phyloP scores from a whole-genome alignment of 129 eudicot species.

The Tagetes patula region DNA sequence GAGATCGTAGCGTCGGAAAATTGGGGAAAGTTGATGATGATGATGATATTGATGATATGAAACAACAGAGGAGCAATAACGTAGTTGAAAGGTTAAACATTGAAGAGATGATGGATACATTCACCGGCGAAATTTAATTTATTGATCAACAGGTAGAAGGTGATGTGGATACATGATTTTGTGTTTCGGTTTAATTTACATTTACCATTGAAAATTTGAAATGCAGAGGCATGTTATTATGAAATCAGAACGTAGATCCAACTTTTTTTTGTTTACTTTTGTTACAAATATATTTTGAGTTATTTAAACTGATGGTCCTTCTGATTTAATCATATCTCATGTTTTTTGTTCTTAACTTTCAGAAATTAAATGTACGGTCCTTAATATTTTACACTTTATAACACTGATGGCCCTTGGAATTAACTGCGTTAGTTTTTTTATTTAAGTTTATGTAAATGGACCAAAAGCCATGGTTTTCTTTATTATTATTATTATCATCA shows the following conservation, averaged over 20 bases:
- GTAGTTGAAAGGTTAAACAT: constrained; percentile 21
- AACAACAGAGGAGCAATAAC: constrained; percentile 27
- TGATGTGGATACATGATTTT: not conserved
- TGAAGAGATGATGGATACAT: constrained; percentile 28
- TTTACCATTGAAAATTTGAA: not conserved
- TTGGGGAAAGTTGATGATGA: constrained; percentile 21
- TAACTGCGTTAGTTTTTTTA: no score
- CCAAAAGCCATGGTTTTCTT: no score
- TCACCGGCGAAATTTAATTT: not conserved
- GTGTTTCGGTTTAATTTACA: not conserved
- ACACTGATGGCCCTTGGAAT: no score
- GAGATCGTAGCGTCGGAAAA: constrained; percentile 48
- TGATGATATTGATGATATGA: constrained; percentile 25
- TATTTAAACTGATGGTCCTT: no score
- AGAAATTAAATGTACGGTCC: no score
- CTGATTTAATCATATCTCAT: no score
- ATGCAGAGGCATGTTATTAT: not conserved
- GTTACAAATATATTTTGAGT: no score
- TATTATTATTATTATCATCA: no score
- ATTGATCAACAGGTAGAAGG: not conserved
- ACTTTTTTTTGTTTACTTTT: no score
- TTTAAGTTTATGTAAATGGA: no score
- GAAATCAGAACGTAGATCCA: not conserved
- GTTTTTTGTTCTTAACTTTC: no score
- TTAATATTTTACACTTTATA: no score